Conservation (phyloP, 192 early-diverging fungal genomes). For the Backusella sp. region DNA sequence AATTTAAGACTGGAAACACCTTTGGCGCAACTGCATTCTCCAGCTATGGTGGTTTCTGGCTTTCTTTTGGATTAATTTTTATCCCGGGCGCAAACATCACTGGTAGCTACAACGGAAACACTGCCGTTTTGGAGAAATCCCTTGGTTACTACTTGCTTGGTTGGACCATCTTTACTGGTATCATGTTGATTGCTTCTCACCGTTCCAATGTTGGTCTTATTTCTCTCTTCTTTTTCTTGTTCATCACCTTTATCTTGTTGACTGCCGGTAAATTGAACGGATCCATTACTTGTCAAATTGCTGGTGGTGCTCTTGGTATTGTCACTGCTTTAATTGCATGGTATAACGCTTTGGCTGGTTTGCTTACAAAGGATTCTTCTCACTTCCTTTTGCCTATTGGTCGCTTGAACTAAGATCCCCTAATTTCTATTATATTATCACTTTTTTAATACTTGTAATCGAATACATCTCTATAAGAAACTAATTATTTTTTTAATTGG, state of each 20-base stretch:
- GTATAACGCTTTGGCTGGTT: conserved; percentile 68
- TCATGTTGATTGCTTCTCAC: conserved; percentile 65
- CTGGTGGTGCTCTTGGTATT: conserved; percentile 71
- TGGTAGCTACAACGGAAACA: conserved; percentile 30
- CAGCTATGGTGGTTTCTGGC: conserved; percentile 70
- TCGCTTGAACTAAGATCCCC: conserved; percentile 17
- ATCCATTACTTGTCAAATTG: conserved; percentile 46
- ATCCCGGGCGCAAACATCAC: conserved; percentile 55
- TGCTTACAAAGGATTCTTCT: conserved; percentile 54
- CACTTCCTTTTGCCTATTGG: conserved; percentile 52
- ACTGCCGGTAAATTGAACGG: conserved; percentile 60
- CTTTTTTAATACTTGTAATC: conserved; percentile 1
- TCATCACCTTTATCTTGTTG: conserved; percentile 66
- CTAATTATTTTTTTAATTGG: background rate
- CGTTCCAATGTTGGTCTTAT: conserved; percentile 63
- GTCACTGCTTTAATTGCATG: conserved; percentile 74
- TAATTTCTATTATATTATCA: background rate
- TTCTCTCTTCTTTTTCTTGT: conserved; percentile 65
- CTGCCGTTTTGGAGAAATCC: conserved; percentile 37
- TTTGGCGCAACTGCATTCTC: conserved; percentile 83
- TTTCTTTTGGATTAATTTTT: conserved; percentile 56
- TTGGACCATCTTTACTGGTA: conserved; percentile 74
- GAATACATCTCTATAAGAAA: background rate
- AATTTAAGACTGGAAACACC: conserved; percentile 62
- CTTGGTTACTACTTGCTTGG: conserved; percentile 65